Base-by-base conservation (phyloP, 352 stramenopile genomes). In the Blastocystis hominis region DNA sequence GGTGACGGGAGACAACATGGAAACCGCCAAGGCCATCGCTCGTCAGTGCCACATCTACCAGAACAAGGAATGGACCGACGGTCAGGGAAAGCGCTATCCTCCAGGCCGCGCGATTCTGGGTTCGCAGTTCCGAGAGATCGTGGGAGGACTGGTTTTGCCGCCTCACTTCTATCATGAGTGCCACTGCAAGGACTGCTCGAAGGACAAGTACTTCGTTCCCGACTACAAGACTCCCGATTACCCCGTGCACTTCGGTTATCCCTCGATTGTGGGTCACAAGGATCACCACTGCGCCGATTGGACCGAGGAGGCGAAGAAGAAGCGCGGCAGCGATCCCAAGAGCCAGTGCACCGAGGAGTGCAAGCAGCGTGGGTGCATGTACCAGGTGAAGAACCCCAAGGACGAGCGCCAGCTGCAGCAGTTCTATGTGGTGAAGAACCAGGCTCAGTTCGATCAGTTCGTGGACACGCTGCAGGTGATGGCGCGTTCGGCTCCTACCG, bases 1-100 rank as follows among this genome's bases (percentile, higher is more conserved):
- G 90, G 98, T 99, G 88, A 99, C 97, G 4, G 97, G 97, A 70
- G 97, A 99, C 91, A 98, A 98, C 87, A 95, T 98, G 75, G 92
- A 97, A 79, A 99, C 97, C 24, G 96, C 96, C 20, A 93, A 93
- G 46, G 95, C 95, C 0, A 98, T 99, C 91, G 96, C 96, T 0
- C 91, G 90, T 46, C 92, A 98, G 89, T 97, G 96, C 89, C 95
- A 95, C 34, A 98, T 99, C 90, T 93, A 75, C 36, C 89, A 90
- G 64, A 88, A 89, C 38, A 90, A 88, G 46, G 70, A 77, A n/a
- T 89, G 34, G 59, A 88, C 86, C 47, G 68, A 62, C 3, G 79
- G 76, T 4, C 70, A 90, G 64, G 62, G 66, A 54, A 77, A 86
- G 36, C 80, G 90, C 20, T 87, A 90, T n/a, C 86, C 68, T 3